Evolutionary conservation across 2,329 filamentous ascomycete species (phyloP).

Genomic region (Scytalidium sp.): DNA sequence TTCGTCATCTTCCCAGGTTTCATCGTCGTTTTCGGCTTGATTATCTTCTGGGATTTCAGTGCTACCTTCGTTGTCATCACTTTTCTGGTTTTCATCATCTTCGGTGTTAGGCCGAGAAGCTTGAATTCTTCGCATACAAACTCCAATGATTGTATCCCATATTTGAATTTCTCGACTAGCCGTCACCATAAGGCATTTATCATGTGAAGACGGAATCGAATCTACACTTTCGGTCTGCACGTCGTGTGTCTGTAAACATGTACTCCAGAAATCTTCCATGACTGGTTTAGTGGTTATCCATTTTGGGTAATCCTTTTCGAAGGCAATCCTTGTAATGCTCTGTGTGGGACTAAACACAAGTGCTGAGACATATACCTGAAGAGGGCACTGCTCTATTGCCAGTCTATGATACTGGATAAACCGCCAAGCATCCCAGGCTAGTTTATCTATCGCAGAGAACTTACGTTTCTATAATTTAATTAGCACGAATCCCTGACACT

Average conservation of each 20-base stretch:
- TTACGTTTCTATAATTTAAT: neutral
- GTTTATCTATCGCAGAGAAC: neutral
- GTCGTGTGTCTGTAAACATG: neutral
- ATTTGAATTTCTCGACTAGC: neutral
- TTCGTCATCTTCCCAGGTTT: neutral
- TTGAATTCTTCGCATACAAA: neutral
- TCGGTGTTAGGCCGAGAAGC: neutral
- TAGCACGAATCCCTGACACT: neutral
- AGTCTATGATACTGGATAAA: neutral
- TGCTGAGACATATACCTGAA: conserved; percentile 25
- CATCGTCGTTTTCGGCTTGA: neutral
- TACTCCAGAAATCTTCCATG: neutral
- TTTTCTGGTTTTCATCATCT: neutral
- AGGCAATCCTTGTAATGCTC: neutral
- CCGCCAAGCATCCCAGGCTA: neutral
- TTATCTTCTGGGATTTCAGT: neutral
- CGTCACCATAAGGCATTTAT: neutral
- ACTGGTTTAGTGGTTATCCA: neutral
- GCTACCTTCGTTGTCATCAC: neutral
- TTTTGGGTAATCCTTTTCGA: neutral
- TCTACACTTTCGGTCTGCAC: neutral
- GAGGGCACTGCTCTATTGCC: conserved; percentile 21
- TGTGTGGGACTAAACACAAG: conserved; percentile 13
- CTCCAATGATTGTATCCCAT: neutral
- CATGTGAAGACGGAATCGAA: neutral